Evolutionary conservation across 768 basidiomycete species (phyloP).

Genomic region (Suillus tomentosus): DNA sequence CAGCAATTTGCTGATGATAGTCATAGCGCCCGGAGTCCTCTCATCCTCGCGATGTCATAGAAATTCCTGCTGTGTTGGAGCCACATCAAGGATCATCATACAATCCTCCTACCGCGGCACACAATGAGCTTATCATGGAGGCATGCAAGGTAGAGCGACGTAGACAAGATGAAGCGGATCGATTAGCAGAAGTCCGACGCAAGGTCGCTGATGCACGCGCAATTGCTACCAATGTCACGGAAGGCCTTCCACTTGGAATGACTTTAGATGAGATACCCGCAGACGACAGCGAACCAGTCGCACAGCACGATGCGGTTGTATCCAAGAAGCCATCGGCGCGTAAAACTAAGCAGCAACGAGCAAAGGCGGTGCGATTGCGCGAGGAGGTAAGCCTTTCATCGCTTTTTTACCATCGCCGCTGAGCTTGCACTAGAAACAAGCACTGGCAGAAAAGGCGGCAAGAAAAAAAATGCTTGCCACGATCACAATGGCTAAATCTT

Average conservation of each 20-base stretch:
- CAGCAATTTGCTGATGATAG: neutral
- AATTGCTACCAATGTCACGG: slow-evolving; percentile 31
- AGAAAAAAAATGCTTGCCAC: slow-evolving; percentile 63
- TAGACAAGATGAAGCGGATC: slow-evolving; percentile 53
- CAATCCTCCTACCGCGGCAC: slow-evolving; percentile 77
- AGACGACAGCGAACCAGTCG: slow-evolving; percentile 40
- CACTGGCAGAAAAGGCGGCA: slow-evolving; percentile 57
- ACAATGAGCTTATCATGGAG: slow-evolving; percentile 66
- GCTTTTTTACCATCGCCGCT: neutral
- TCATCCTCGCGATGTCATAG: slow-evolving; percentile 54
- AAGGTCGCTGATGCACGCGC: slow-evolving; percentile 54
- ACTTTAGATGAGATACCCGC: slow-evolving; percentile 47
- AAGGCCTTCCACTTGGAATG: slow-evolving; percentile 65
- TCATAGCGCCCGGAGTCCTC: slow-evolving; percentile 49
- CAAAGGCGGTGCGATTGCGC: slow-evolving; percentile 62
- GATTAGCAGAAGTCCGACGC: slow-evolving; percentile 52
- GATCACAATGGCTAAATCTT: slow-evolving; percentile 53
- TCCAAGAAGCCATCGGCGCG: slow-evolving; percentile 43
- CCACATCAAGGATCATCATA: slow-evolving; percentile 89
- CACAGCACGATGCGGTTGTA: slow-evolving; percentile 31
- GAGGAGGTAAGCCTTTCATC: slow-evolving; percentile 55
- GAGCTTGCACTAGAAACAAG: slow-evolving; percentile 53
- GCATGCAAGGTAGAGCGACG: slow-evolving; percentile 70
- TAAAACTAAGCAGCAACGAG: slow-evolving; percentile 68
- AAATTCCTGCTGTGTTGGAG: slow-evolving; percentile 61